A percentile compares a stretch with the other conserved stretches of the same genome.
These are phyloP conservation scores for Viola pubescens DNA, from an alignment of 441 rosid species.

Conservation along the genomic window DNA sequence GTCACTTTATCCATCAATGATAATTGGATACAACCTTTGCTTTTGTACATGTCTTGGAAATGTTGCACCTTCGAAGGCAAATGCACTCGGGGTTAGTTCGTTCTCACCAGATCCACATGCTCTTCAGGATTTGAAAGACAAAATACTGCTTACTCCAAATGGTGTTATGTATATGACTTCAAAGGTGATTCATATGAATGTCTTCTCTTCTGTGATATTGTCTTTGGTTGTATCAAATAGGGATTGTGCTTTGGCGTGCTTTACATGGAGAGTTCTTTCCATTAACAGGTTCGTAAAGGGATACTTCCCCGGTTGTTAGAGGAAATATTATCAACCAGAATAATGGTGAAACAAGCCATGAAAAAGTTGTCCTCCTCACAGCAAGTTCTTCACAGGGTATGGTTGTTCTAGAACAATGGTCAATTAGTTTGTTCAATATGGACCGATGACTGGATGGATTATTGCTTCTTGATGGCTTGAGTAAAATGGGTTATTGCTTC, in stretches of 20 bases:
- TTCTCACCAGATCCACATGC: slow-evolving; percentile 54
- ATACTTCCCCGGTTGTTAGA: slow-evolving; percentile 80
- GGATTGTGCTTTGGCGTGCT: too few relatives aligned
- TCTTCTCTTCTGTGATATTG: slow-evolving; percentile 4
- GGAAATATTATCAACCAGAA: slow-evolving; percentile 92
- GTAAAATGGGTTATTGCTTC: background rate
- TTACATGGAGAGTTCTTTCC: slow-evolving; percentile 9
- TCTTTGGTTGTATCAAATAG: too few relatives aligned
- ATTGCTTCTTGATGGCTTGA: background rate
- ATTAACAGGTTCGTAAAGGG: slow-evolving; percentile 68
- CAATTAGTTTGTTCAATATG: background rate
- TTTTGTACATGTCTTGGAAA: slow-evolving; percentile 93
- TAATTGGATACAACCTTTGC: slow-evolving; percentile 96
- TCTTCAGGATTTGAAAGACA: slow-evolving; percentile 49
- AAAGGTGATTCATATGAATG: slow-evolving; percentile 40
- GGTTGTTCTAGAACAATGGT: slow-evolving; percentile 14
- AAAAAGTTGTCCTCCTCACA: slow-evolving; percentile 76
- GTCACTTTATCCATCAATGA: slow-evolving; percentile 98
- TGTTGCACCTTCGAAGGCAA: slow-evolving; percentile 52
- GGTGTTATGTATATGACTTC: slow-evolving; percentile 74
- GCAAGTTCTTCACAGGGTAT: slow-evolving; percentile 83
- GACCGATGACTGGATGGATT: background rate
- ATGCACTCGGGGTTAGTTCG: slow-evolving; percentile 72
- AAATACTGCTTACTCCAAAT: slow-evolving; percentile 68
- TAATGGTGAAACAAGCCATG: slow-evolving; percentile 94